Conservation (phyloP, 2,329 filamentous ascomycete genomes). For the Helotiales sp. region DNA sequence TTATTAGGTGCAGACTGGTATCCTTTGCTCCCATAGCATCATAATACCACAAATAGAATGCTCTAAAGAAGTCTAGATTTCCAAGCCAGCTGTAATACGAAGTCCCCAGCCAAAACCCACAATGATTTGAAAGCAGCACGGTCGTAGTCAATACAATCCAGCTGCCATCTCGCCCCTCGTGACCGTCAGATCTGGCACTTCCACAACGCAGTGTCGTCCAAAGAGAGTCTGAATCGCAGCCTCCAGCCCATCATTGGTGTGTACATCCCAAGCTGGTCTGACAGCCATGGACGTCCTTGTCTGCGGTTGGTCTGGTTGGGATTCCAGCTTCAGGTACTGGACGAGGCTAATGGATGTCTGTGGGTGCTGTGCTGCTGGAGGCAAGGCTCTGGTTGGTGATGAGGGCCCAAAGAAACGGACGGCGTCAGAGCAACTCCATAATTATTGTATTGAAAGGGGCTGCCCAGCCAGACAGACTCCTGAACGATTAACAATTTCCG, state of each 20-base stretch:
- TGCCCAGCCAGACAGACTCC: not conserved
- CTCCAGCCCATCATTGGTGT: constrained; percentile 25
- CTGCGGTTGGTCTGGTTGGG: not conserved
- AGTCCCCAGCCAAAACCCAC: not conserved
- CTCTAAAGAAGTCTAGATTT: not conserved
- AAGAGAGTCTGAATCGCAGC: constrained; percentile 28
- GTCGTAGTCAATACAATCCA: not conserved
- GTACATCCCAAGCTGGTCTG: constrained; percentile 23
- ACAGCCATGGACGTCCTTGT: constrained; percentile 20
- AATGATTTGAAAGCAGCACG: not conserved
- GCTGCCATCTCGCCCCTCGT: constrained; percentile 3
- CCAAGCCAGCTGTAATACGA: not conserved
- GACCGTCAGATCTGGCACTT: constrained; percentile 4
- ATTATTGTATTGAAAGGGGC: constrained; percentile 18
- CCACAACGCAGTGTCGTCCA: constrained; percentile 29
- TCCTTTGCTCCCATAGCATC: not conserved
- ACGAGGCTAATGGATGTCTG: constrained; percentile 16
- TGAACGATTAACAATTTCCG: not conserved
- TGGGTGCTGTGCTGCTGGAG: constrained; percentile 4
- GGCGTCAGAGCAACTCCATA: not conserved
- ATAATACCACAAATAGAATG: not conserved
- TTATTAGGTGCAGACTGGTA: constrained; percentile 21
- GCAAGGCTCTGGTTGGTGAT: constrained; percentile 21
- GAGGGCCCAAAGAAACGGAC: not conserved
- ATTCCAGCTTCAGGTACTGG: not conserved